Evolutionary conservation across 257 asterid genomes (phyloP), one percentile per base, ranked within the genome.

Genomic region (Fraxinus cuspidata): DNA sequence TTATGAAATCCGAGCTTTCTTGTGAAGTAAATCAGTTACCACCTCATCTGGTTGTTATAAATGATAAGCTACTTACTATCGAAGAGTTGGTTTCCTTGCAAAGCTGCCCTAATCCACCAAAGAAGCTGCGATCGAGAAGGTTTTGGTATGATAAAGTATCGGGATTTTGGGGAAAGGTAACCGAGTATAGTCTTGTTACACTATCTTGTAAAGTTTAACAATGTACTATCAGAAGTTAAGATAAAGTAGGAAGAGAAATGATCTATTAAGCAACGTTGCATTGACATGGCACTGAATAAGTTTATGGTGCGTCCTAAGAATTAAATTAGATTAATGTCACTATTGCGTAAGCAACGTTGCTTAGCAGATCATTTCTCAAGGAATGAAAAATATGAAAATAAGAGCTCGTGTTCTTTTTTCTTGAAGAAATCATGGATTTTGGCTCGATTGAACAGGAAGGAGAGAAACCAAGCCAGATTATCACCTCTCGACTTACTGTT

Each of bases 81-180:
- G 83, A 83, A 28, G 99, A 93, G 82, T 77, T 92, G 79, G 77
- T 85, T 71, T 70, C 64, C 49, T 79, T 96, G 85, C 95, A 85
- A 71, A 88, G 81, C 83, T 96, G 97, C 83, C 47, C 60, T 10
- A 83, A 87, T 74, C 99, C 98, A 67, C 99, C 98, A 0, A 93
- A 90, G 87, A 93, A 89, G 83, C 85, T 96, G 66, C 87, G 66
- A 80, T 97, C 97, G 4, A 97, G 98, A 67, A 84, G 37, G 6
- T 93, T 91, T 78, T 95, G 99, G 99, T 95, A 95, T 42, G 99
- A 95, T 78, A 91, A 85, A 81, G 91, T 87, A 16, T 84, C 97
- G 12, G 99, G 99, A 74, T 88, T 85, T 64, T 95, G 99, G 99
- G 99, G 99, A 78, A 93, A 87, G 97, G 99, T 96, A 71, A 13